Percentiles rank a stretch among this genome's conserved stretches.
These are phyloP conservation scores for Phyllostachys edulis DNA, from an alignment of 176 grass and related monocot species.

Conservation along the genomic window DNA sequence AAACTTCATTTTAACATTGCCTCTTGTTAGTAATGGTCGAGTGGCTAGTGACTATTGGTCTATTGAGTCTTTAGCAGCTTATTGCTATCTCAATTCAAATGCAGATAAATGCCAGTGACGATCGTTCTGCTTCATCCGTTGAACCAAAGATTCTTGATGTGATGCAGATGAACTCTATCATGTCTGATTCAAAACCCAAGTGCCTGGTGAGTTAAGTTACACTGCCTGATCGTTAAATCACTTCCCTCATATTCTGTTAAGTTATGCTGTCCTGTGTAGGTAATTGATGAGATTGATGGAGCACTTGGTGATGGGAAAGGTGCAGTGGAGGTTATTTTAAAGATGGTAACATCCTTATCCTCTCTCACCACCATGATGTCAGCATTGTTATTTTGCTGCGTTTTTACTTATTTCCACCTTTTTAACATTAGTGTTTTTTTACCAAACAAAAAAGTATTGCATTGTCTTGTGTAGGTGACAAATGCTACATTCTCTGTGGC, in stretches of 20 bases:
- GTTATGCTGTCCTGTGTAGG: constrained; percentile 41
- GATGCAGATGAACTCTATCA: constrained; percentile 94
- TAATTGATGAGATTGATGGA: constrained; percentile 99
- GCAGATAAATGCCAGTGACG: constrained; percentile 99
- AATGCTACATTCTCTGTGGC: neutral
- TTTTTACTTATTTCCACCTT: neutral
- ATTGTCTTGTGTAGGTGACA: neutral
- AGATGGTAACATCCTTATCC: constrained; percentile 61
- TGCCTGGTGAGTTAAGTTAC: constrained; percentile 74
- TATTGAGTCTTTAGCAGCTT: constrained; percentile 16
- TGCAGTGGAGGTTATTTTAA: constrained; percentile 86
- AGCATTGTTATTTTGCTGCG: neutral
- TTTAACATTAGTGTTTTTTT: neutral
- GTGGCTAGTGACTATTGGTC: neutral
- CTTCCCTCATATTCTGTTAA: constrained; percentile 27
- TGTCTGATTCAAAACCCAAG: constrained; percentile 92
- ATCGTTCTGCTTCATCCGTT: constrained; percentile 85
- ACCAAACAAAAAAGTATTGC: neutral
- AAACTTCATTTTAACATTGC: neutral
- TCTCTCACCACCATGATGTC: neutral
- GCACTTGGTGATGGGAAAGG: constrained; percentile 93
- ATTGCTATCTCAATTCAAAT: constrained; percentile 4
- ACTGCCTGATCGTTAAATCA: constrained; percentile 16
- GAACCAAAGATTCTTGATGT: constrained; percentile 96
- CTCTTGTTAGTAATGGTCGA: constrained; percentile 18